Base-by-base conservation (phyloP, 164 flowering plant species). In the Dillenia suffruticosa region DNA sequence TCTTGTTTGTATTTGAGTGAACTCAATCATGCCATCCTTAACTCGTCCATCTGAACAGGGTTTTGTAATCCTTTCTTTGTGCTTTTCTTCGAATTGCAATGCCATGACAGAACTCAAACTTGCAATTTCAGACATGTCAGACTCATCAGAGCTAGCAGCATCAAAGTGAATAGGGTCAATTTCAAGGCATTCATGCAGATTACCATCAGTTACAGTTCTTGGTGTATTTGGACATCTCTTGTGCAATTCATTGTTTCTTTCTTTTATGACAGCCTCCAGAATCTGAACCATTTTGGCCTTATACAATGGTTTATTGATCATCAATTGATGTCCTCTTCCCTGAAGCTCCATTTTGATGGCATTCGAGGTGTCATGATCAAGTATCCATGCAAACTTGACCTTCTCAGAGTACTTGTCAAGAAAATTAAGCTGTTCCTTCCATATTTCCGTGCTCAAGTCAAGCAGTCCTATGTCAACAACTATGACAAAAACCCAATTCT, bases 341-440 rank as follows among this genome's bases (percentile, higher is more conserved):
- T 90, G 80, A 10, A 94, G 90, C 77, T 94, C 98, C 72, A 73
- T 73, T 72, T 90, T 94, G 56, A 89, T 64, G 26, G 77, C 70
- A 71, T 75, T 84, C 51, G 87, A 73, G 32, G 93, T 87, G 54
- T 94, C 92, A 69, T 94, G 97, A 76, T 81, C 87, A 44, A 94
- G 72, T 68, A 87, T 68, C 98, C 98, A 93, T 16, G 88, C 96
- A 70, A 90, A 93, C 67, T 78, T 84, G 16, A 77, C 88, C 66
- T 77, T 77, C 19, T 75, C 76, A 17, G 61, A 58, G 74, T 85
- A 93, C 54, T 59, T 77, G 61, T 83, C 82, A 2, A 93, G 85
- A 69, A 81, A 89, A 59, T 80, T 83, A 9, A 93, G 79, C 74
- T 93, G 98, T 64, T 85, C 92, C 75, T 78, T 90, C 97, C 98